Conservation (phyloP, 1,139 yeast genomes). For the Scheffersomyces titani region DNA sequence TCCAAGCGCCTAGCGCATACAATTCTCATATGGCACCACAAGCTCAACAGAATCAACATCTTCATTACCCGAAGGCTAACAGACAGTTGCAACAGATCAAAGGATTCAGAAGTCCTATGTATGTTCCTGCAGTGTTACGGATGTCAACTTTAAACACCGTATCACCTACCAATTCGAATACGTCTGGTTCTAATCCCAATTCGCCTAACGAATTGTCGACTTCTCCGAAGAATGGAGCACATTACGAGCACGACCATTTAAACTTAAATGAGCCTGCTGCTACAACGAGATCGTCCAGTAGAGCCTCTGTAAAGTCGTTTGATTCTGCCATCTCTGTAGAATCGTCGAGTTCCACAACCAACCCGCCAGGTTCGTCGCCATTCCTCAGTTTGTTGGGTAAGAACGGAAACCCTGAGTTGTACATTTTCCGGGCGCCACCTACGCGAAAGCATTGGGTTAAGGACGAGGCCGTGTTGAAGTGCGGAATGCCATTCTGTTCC, state of each 20-base stretch:
- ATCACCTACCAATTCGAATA: constrained; percentile 8
- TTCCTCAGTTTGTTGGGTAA: background rate
- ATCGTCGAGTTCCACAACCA: constrained; percentile 15
- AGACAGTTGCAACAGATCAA: constrained; percentile 56
- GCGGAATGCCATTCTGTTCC: constrained; percentile 61
- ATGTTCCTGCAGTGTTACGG: constrained; percentile 86
- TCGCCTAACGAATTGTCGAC: background rate
- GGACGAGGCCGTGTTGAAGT: constrained; percentile 61
- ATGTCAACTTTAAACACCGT: constrained; percentile 29
- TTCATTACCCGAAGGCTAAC: constrained; percentile 4
- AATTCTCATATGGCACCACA: constrained; percentile 1
- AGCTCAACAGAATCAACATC: constrained; percentile 3
- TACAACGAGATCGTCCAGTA: constrained; percentile 14
- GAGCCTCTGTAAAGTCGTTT: constrained; percentile 35
- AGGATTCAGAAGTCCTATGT: constrained; percentile 80
- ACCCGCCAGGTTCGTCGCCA: constrained; percentile 8
- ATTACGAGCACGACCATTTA: constrained; percentile 2
- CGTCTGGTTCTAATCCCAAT: constrained; percentile 4
- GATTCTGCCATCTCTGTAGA: constrained; percentile 39
- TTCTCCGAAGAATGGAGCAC: background rate
- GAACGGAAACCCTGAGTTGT: background rate
- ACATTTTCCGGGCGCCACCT: constrained; percentile 47
- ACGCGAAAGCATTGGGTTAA: constrained; percentile 78
- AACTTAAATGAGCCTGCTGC: constrained; percentile 9
- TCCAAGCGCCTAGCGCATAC: background rate